Conservation (phyloP, 768 basidiomycete species). For the Mrakia frigida region DNA sequence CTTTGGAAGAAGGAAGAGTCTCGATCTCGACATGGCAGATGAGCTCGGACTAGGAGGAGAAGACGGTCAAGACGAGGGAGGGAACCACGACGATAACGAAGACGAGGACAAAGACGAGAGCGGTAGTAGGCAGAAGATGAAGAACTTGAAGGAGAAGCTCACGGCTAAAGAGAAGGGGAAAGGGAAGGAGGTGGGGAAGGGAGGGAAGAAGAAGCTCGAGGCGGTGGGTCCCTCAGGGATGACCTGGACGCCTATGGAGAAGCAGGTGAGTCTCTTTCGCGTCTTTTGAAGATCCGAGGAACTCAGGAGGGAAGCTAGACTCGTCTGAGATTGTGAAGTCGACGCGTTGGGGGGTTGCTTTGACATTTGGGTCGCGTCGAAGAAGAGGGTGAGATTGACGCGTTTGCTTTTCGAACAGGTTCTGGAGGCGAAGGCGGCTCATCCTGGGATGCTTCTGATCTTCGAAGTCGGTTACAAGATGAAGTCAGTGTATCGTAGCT, state of each 20-base stretch:
- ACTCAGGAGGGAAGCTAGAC: neutral
- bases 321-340: no score
- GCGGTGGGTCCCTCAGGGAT: slow-evolving; percentile 43
- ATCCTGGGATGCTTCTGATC: slow-evolving; percentile 43
- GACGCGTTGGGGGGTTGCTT: neutral
- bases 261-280: slow-evolving; percentile 34
- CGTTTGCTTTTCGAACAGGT: slow-evolving; percentile 26
- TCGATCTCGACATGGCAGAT: slow-evolving; percentile 17
- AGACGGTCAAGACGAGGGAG: neutral
- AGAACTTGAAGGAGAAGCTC: slow-evolving; percentile 31
- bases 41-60: neutral
- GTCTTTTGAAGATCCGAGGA: neutral
- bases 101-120: slow-evolving; percentile 18
- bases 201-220: slow-evolving; percentile 41
- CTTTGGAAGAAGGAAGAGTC: slow-evolving; percentile 16
- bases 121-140: slow-evolving; percentile 18
- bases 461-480: slow-evolving; percentile 36
- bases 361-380: no score
- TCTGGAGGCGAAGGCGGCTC: slow-evolving; percentile 42
- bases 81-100: neutral
- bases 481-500: neutral
- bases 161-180: slow-evolving; percentile 30
- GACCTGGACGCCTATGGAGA: slow-evolving; percentile 45
- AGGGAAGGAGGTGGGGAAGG: slow-evolving; percentile 19
- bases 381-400: neutral